Conservation (phyloP, 2,329 filamentous ascomycete genomes). For the Xylaria arbuscula region DNA sequence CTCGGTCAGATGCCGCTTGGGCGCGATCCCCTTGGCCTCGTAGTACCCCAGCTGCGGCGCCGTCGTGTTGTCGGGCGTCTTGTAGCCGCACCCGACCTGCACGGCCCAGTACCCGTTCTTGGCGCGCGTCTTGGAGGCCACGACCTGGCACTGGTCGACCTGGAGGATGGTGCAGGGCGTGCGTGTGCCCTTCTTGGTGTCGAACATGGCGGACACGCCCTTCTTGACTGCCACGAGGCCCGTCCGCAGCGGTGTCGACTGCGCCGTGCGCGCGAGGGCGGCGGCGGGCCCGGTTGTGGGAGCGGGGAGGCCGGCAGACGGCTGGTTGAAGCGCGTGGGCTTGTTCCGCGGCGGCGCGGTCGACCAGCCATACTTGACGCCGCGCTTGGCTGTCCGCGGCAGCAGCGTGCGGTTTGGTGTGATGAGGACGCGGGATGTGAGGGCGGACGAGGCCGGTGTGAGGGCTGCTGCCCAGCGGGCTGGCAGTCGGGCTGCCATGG, state of each 20-base stretch:
- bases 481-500: conserved; percentile 61
- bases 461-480: conserved; percentile 58
- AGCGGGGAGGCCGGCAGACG: conserved; percentile 64
- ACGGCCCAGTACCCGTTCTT: conserved; percentile 94
- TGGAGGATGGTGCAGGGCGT: conserved; percentile 92
- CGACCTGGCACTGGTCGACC: conserved; percentile 89
- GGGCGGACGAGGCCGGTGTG: conserved; percentile 45
- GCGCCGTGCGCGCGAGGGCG: conserved; percentile 67
- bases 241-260: conserved; percentile 74
- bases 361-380: conserved; percentile 70
- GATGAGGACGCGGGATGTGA: conserved; percentile 48
- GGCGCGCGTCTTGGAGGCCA: conserved; percentile 83
- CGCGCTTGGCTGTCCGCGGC: conserved; percentile 59
- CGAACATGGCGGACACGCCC: conserved; percentile 94
- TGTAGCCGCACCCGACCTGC: conserved; percentile 83
- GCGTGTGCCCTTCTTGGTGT: conserved; percentile 75
- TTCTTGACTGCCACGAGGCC: conserved; percentile 90
- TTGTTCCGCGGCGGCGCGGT: conserved; percentile 64
- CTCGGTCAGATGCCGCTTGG: conserved; percentile 86
- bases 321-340: conserved; percentile 71
- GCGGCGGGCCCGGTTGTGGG: conserved; percentile 70
- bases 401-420: conserved; percentile 55
- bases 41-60: conserved; percentile 89
- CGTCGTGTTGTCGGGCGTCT: conserved; percentile 79
- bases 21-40: conserved; percentile 80